Evolutionary conservation across 1,284 basidiomycete genomes (phyloP), one percentile per base, ranked within the genome.

Genomic region (Pyrrhoderma noxium): DNA sequence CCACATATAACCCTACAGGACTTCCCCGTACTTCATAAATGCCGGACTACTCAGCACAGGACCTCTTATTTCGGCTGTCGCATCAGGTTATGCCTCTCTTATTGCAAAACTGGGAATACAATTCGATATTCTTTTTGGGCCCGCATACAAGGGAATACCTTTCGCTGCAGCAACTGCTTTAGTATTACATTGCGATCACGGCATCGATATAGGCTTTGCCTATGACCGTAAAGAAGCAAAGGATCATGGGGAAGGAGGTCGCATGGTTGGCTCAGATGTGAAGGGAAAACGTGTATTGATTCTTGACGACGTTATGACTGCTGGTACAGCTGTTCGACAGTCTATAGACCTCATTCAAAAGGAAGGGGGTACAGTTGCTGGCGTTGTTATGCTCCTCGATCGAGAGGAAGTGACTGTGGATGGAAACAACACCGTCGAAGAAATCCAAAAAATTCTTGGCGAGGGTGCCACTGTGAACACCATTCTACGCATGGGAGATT

Each of bases 81-180:
- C 93, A 7, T 74, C 77, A n/a, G 92, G 94, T 13, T 98, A 96
- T 61, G 92, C 95, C 3, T 68, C 82, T 1, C 89, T 88, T n/a
- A 84, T 93, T 61, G 67, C 69, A 77, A 48, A 64, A 73, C 23
- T 60, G 73, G 1, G 66, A 88, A 13, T 83, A 84, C 1, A 61
- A 49, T 96, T 97, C 60, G 93, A 96, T 61, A 80, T 98, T 40
- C 76, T 98, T 25, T 97, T 98, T 62, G 96, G 95, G 0, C 96
- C 95, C 0, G 95, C 96, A 2, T 99, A 99, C 75, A 99, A 99
- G 71, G 95, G 93, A 38, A 99, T 99, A 62, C 83, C 95, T 0
- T 82, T 99, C 45, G 94, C 93, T 0, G 89, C 95, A 0, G 82
- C 89, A 43, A 93, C 94, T 1, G 77, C 89, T 2, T 76, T 96